Base-by-base conservation (phyloP, 1,284 basidiomycete species). In the Ceratobasidium sp. region DNA sequence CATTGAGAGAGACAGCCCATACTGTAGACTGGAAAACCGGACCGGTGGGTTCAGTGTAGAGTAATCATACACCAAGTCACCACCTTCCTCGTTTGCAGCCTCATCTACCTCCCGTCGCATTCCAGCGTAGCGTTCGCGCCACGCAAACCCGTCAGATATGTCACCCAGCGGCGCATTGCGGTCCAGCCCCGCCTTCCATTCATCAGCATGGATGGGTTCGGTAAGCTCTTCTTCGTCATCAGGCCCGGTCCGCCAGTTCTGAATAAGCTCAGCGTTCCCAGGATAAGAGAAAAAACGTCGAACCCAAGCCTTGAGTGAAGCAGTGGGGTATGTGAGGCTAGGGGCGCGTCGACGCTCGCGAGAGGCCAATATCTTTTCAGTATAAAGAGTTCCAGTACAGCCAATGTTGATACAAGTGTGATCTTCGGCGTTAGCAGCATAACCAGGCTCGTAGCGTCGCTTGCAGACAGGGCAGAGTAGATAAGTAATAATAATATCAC, bases 21-120 rank as follows among this genome's bases (percentile, higher is more conserved):
- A 60, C 15, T 54, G 68, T 6, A 73, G 23, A n/a, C 68, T 73
- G 2, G 49, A 54, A n/a, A 73, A 73, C 7, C 39, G 56, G 3
- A 61, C 42, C 11, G 56, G 69, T 0, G 54, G 54, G 6, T 73
- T 31, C 23, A 42, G 23, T 37, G 15, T 3, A 10, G 11, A 11
- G 42, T 17, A 8, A 8, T 45, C 7, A 8, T 17, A 11, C 42
- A 45, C 7, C n/a, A n/a, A n/a, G 7, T 45, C 17, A 17, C 42
- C 7, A 45, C 26, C 49, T 8, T 60, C 26, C 10, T 61, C 56
- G 20, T 20, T 10, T 20, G 61, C 13, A 13, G 35, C 42, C n/a
- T 58, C 26, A 8, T 73, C 69, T 3, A 23, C 13, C 17, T 6
- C 20, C 13, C 31, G 56, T 17, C 33, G 5, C 2, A 73, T 56